Evolutionary conservation across 2,329 filamentous ascomycete genomes (phyloP), one percentile per base, ranked within the genome.

Genomic region (Leptographium lundbergii): DNA sequence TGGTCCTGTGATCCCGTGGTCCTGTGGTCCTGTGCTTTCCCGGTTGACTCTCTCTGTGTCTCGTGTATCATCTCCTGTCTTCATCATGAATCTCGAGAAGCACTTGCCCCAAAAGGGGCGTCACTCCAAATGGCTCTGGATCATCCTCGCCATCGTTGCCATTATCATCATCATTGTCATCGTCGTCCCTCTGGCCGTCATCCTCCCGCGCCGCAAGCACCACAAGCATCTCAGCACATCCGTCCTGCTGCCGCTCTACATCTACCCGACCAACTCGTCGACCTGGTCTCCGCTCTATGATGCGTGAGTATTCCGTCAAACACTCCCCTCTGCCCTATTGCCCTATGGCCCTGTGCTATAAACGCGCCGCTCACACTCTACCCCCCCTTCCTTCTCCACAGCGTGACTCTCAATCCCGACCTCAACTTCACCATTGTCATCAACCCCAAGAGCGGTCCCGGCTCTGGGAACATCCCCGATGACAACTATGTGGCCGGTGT

Each of bases 361-460:
- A 17, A 42, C 6, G 19, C 24, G 24, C 25, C 14, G 39, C 27
- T 54, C 6, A 54, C n/a, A 14, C 3, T 9, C 19, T 14, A 14
- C 3, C 4, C 19, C 4, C 19, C 17, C 55, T 29, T 7, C 32
- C 32, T 11, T 34, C 32, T 9, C 7, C 51, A 42, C 19, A 14
- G 22, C 51, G 57, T 22, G 24, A 29, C 24, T 6, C n/a, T 45
- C 4, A 39, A 60, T 39, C 60, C 57, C 2, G 29, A 57, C 19
- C 24, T 61, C 27, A 59, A 63, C 32, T 63, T 63, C 32, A 48
- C 54, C 22, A 45, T 63, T n/a, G 39, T 63, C 22, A 58, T 63
- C 6, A 63, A 63, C 48, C 61, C 61, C 36, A 58, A 45, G 60
- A 59, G 57, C 19, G 61, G 61, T 1, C 61, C 61, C 11, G 61